Evolutionary conservation across 1,284 basidiomycete species (phyloP), one percentile per base, ranked within the genome.

Genomic region (Anthracocystis setariae): DNA sequence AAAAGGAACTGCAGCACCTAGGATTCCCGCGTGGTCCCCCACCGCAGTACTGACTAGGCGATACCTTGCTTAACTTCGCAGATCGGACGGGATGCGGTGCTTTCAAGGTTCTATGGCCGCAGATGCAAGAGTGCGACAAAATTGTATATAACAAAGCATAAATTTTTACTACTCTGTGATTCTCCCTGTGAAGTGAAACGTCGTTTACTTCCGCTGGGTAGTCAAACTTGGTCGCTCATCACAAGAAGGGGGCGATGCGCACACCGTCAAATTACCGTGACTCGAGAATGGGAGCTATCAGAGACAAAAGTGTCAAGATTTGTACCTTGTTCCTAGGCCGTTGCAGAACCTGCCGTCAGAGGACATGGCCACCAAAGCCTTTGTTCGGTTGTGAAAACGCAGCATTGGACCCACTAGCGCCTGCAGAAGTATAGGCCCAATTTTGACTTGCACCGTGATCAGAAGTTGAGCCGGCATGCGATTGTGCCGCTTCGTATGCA

Each of bases 11-110:
- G 53, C 53, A 55, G 45, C 45, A 55, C 88, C 88, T 85, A 89
- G 88, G 89, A 90, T 90, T 90, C 89, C 88, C 88, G 86, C 86
- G 88, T 90, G 89, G 89, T 90, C 89, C 89, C 89, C 89, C 88
- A 90, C 89, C 88, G 86, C 89, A 89, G 88, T 90, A 90, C 89
- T 90, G 88, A 89, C 89, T 89, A 84, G 87, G 88, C 88, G 87
- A 88, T 87, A 89, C 88, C 87, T 86, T 86, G 88, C 86, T 90
- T 90, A 88, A 89, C 88, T 89, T n/a, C 88, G 87, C 88, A 89
- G 88, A 90, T 90, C 88, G 83, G 89, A 90, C 88, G 87, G 89
- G 89, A 90, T 90, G 88, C 87, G 87, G 88, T 89, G 87, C 87
- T 90, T 89, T 89, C 88, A 87, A 85, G 87, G 87, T 89, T 88